These are phyloP conservation scores for Tulasnella calospora DNA, from an alignment of 768 basidiomycete species.

Conservation along the genomic window DNA sequence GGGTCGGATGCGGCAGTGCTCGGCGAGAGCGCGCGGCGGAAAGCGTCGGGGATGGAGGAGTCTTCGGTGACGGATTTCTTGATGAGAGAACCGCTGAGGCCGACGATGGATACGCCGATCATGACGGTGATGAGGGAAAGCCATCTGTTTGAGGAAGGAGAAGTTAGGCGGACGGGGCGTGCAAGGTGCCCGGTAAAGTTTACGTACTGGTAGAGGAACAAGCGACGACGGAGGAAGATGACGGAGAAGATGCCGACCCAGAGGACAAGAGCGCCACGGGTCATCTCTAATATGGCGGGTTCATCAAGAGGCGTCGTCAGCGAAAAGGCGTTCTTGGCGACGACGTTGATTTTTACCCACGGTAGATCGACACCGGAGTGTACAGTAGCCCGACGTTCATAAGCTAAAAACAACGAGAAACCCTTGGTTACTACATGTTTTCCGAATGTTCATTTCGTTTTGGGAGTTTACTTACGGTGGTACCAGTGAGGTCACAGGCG, in stretches of 20 bases:
- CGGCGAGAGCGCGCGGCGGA: conserved; percentile 3
- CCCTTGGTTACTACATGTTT: conserved; percentile 1
- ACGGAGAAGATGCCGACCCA: conserved; percentile 92
- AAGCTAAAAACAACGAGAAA: conserved; percentile 41
- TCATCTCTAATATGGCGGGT: conserved; percentile 30
- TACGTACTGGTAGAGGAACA: conserved; percentile 81
- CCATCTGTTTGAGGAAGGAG: conserved; percentile 55
- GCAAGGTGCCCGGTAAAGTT: conserved; percentile 1
- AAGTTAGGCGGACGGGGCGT: conserved; percentile 9
- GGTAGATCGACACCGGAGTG: conserved; percentile 95
- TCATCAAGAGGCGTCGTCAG: neutral
- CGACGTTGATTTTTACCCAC: conserved; percentile 56
- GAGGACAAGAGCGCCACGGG: conserved; percentile 75
- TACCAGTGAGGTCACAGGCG: conserved; percentile 82
- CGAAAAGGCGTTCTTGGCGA: conserved; percentile 40
- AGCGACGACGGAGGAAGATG: conserved; percentile 76
- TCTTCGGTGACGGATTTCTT: conserved; percentile 52
- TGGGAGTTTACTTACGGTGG: conserved; percentile 58
- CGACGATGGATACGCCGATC: conserved; percentile 75
- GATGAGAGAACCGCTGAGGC: conserved; percentile 82
- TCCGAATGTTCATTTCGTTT: neutral
- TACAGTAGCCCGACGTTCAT: conserved; percentile 97
- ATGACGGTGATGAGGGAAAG: conserved; percentile 84
- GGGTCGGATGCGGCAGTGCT: conserved; percentile 14
- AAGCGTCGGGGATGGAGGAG: neutral